phyloP scores from a whole-genome alignment of 2,329 filamentous ascomycete species.

The Tolypocladium endophyticum region DNA sequence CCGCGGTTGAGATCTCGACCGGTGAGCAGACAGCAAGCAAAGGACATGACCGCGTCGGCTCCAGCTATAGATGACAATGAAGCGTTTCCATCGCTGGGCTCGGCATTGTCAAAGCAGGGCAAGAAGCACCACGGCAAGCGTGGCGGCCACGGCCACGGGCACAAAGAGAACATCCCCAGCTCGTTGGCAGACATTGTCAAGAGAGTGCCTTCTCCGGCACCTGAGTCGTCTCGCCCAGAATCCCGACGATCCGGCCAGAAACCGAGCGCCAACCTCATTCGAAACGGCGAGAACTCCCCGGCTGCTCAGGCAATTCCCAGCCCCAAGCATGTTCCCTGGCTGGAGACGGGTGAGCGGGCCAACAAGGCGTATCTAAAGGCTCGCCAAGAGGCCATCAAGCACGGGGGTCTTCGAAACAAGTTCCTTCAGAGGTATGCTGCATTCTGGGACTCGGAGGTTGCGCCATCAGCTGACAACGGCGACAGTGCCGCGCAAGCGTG shows the following conservation, averaged over 20 bases:
- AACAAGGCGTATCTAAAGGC: constrained; percentile 95
- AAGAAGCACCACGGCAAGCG: constrained; percentile 94
- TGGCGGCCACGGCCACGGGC: constrained; percentile 63
- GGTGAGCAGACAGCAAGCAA: constrained; percentile 60
- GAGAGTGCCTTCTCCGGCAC: constrained; percentile 80
- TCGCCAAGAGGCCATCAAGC: constrained; percentile 91
- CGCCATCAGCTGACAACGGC: constrained; percentile 1
- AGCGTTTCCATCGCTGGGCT: constrained; percentile 83
- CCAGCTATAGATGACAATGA: constrained; percentile 87
- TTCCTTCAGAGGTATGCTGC: constrained; percentile 75
- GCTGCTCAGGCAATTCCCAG: constrained; percentile 75
- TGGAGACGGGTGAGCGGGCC: constrained; percentile 82
- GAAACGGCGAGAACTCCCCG: constrained; percentile 65
- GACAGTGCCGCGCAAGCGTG: constrained; percentile 86
- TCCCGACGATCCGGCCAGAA: constrained; percentile 51
- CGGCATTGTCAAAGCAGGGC: constrained; percentile 60
- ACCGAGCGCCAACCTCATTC: constrained; percentile 53
- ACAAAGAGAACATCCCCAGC: constrained; percentile 60
- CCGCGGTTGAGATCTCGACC: constrained; percentile 72
- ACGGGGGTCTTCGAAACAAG: constrained; percentile 91
- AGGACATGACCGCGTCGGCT: constrained; percentile 53
- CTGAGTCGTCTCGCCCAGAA: constrained; percentile 47
- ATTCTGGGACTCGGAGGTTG: not conserved
- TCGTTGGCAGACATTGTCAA: constrained; percentile 91
- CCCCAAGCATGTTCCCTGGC: constrained; percentile 90